Evolutionary conservation across 768 basidiomycete genomes (phyloP).

Genomic region (Mrakia frigida): DNA sequence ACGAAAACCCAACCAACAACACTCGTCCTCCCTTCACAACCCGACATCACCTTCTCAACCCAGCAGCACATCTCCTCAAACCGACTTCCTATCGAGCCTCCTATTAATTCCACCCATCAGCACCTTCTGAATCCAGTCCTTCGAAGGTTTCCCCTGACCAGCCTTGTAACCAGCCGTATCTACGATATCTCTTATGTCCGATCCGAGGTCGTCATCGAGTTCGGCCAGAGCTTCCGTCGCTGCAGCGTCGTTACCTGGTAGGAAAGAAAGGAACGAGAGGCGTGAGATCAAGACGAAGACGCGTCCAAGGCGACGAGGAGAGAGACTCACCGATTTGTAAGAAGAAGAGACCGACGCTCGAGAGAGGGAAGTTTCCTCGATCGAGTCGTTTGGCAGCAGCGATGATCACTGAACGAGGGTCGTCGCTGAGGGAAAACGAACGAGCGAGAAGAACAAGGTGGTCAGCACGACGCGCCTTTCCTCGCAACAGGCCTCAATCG

Average conservation of each 20-base stretch:
- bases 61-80: too few relatives aligned
- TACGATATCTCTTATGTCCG: slow-evolving; percentile 7
- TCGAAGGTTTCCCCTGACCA: neutral
- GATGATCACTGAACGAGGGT: slow-evolving; percentile 21
- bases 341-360: slow-evolving; percentile 28
- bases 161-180: neutral
- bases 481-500: too few relatives aligned
- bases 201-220: slow-evolving; percentile 26
- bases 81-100: neutral
- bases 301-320: neutral
- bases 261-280: neutral
- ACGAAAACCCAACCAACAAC: too few relatives aligned
- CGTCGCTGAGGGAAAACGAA: neutral
- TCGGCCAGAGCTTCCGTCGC: slow-evolving; percentile 21
- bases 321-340: slow-evolving; percentile 18
- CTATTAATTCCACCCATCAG: slow-evolving; percentile 9
- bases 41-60: too few relatives aligned
- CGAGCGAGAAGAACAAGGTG: neutral
- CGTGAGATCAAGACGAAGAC: neutral
- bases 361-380: slow-evolving; percentile 25
- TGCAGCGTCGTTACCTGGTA: slow-evolving; percentile 18
- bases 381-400: slow-evolving; percentile 19
- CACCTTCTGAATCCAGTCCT: neutral
- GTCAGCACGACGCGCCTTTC: neutral
- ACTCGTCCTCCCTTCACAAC: too few relatives aligned